These are phyloP conservation scores for Boletus rufocinnamomeus DNA, from an alignment of 768 basidiomycete species.

Conservation along the genomic window DNA sequence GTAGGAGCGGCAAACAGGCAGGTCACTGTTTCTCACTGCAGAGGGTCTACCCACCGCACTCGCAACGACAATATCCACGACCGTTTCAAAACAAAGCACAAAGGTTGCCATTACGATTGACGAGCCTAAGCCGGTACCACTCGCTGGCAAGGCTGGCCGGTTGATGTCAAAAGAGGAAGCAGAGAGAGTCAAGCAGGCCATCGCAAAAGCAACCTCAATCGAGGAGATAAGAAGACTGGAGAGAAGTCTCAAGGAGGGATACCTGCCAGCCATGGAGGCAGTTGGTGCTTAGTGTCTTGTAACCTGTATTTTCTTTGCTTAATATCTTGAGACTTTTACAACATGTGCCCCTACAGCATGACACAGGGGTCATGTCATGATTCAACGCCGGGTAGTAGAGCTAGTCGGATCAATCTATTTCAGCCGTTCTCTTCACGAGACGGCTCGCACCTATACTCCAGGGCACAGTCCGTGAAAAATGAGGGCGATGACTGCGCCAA, in stretches of 20 bases:
- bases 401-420: not conserved
- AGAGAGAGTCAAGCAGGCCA: conserved; percentile 82
- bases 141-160: conserved; percentile 72
- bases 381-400: not conserved
- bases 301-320: conserved; percentile 36
- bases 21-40: conserved; percentile 76
- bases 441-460: conserved; percentile 47
- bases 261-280: conserved; percentile 74
- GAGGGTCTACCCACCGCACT: conserved; percentile 78
- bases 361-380: not conserved
- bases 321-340: conserved; percentile 17
- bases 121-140: conserved; percentile 66
- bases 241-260: conserved; percentile 81
- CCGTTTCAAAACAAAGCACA: conserved; percentile 65
- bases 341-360: not conserved
- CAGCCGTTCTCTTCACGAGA: not conserved
- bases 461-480: conserved; percentile 74
- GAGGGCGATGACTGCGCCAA: conserved; percentile 58
- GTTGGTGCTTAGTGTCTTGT: conserved; percentile 64
- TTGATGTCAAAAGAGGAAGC: conserved; percentile 92
- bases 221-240: conserved; percentile 87
- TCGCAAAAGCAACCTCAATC: conserved; percentile 86
- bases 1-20: conserved; percentile 79
- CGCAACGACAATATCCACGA: conserved; percentile 74
- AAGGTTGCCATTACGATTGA: conserved; percentile 68